A percentile compares a stretch with the other conserved stretches of the same genome.
These are phyloP conservation scores for Croton setiger DNA, from an alignment of 441 rosid genomes.

Conservation along the genomic window DNA sequence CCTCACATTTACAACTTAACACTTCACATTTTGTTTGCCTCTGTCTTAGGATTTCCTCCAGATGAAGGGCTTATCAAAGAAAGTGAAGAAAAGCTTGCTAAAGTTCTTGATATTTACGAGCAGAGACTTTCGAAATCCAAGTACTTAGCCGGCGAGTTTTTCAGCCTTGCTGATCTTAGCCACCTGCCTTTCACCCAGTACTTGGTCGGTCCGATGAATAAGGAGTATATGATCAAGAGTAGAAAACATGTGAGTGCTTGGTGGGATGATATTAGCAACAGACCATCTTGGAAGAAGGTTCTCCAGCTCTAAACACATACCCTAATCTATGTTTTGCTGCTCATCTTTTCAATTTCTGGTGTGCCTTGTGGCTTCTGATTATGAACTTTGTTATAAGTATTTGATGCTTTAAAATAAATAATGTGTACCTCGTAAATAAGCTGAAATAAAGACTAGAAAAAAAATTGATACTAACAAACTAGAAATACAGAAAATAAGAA, in stretches of 20 bases:
- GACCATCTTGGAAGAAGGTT: slow-evolving; percentile 63
- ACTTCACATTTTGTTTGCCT: slow-evolving; percentile 38
- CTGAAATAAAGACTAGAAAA: too few relatives aligned
- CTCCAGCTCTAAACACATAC: slow-evolving; percentile 23
- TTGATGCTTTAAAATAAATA: too few relatives aligned
- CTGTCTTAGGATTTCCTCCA: slow-evolving; percentile 35
- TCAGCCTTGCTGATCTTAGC: slow-evolving; percentile 67
- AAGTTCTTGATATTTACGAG: slow-evolving; percentile 58
- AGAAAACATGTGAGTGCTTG: slow-evolving; percentile 55
- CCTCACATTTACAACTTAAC: slow-evolving; percentile 43
- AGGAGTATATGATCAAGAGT: slow-evolving; percentile 28
- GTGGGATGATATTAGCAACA: slow-evolving; percentile 65
- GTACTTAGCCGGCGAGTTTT: slow-evolving; percentile 67
- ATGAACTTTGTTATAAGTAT: too few relatives aligned
- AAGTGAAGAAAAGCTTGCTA: slow-evolving; percentile 49
- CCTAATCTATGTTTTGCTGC: too few relatives aligned
- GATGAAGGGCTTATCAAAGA: slow-evolving; percentile 54
- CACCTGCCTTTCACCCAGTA: slow-evolving; percentile 56
- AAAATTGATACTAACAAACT: too few relatives aligned
- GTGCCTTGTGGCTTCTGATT: too few relatives aligned
- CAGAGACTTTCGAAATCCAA: slow-evolving; percentile 48
- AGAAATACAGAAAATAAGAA: too few relatives aligned
- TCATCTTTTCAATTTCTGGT: too few relatives aligned
- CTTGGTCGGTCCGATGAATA: slow-evolving; percentile 35
- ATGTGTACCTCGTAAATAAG: too few relatives aligned